Evolutionary conservation across 2,329 filamentous ascomycete genomes (phyloP).

Genomic region (Sphaerulina musiva): DNA sequence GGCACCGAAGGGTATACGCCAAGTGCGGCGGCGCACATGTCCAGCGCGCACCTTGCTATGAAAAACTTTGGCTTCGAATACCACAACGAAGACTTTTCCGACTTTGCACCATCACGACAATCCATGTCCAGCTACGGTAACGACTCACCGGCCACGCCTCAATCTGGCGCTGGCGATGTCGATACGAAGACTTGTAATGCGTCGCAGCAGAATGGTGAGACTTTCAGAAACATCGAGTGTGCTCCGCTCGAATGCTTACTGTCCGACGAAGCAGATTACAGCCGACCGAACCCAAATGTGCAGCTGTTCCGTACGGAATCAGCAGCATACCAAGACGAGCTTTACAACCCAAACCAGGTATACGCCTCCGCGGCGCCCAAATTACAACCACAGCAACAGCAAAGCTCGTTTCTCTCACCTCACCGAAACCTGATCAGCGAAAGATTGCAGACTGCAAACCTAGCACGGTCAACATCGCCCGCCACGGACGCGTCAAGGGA

Average conservation of each 20-base stretch:
- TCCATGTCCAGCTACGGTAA: constrained; percentile 57
- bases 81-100: constrained; percentile 47
- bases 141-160: constrained; percentile 57
- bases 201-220: constrained; percentile 50
- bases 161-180: constrained; percentile 45
- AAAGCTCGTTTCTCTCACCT: constrained; percentile 38
- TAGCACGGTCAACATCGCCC: constrained; percentile 55
- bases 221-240: constrained; percentile 1
- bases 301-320: constrained; percentile 68
- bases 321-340: constrained; percentile 75
- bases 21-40: constrained; percentile 30
- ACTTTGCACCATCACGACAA: constrained; percentile 49
- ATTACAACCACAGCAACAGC: constrained; percentile 22
- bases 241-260: constrained; percentile 61
- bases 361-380: constrained; percentile 54
- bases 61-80: constrained; percentile 52
- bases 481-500: constrained; percentile 52
- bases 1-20: constrained; percentile 30
- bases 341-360: constrained; percentile 63
- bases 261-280: constrained; percentile 49
- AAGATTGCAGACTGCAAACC: constrained; percentile 71
- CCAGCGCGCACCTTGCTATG: constrained; percentile 54
- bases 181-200: constrained; percentile 50
- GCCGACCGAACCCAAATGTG: constrained; percentile 58
- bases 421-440: constrained; percentile 62